A percentile compares a stretch with the other conserved stretches of the same genome.
Evolutionary conservation across 148 eudicot genomes (phyloP).

Genomic region (Fagopyrum homotropicum): DNA sequence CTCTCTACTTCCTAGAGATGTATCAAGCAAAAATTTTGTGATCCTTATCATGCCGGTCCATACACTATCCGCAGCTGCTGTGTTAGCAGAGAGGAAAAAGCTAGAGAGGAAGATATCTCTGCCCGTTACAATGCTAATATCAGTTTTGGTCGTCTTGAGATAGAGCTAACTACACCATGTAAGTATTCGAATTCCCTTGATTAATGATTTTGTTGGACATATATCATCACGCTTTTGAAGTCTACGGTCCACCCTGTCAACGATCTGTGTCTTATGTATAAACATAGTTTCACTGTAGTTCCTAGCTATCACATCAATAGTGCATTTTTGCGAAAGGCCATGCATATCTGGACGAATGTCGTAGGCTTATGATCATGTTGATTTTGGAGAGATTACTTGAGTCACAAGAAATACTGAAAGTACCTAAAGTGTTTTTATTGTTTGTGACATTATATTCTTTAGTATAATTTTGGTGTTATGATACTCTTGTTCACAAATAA

Average conservation of each 20-base stretch:
- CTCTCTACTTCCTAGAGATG: slow-evolving; percentile 17
- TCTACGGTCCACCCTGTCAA: neutral
- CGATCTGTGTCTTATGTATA: neutral
- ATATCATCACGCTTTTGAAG: slow-evolving; percentile 9
- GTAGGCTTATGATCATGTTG: no score
- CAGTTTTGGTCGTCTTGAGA: slow-evolving; percentile 2
- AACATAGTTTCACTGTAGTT: no score
- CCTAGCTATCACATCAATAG: neutral
- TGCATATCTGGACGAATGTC: no score
- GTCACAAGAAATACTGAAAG: no score
- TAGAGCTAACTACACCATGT: slow-evolving; percentile 15
- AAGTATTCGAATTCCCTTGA: slow-evolving; percentile 11
- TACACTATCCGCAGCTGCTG: neutral
- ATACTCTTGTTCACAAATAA: neutral
- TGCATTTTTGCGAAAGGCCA: neutral
- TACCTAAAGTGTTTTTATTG: no score
- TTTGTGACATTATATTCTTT: no score
- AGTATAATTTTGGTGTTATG: no score
- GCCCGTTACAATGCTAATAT: slow-evolving; percentile 11
- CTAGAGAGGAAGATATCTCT: neutral
- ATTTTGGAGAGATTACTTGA: no score
- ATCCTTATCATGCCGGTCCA: neutral
- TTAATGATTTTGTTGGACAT: neutral
- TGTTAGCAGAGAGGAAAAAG: neutral
- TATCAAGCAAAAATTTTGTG: slow-evolving; percentile 22